phyloP scores from a whole-genome alignment of 495 filamentous ascomycete genomes.

The Penicillium chermesinum region DNA sequence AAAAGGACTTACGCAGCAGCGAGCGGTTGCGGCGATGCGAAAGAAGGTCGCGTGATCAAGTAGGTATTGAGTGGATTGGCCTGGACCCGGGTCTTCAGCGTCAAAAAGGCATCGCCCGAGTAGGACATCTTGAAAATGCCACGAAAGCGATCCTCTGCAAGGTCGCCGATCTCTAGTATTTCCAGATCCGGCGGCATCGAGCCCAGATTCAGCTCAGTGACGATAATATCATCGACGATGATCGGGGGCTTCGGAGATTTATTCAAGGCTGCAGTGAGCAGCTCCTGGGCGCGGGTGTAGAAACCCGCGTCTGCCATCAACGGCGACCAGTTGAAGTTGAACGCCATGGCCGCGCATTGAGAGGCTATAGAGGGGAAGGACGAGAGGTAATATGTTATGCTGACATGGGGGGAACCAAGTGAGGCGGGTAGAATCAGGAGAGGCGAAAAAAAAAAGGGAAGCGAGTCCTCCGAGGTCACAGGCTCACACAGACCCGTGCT shows the following conservation, averaged over 20 bases:
- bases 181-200: conserved; percentile 88
- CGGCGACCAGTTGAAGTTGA: conserved; percentile 99
- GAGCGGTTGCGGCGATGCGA: conserved; percentile 88
- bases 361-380: conserved; percentile 3
- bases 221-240: conserved; percentile 98
- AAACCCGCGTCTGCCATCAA: conserved; percentile 88
- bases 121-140: conserved; percentile 99
- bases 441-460: conserved; percentile 2
- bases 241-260: conserved; percentile 98
- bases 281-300: conserved; percentile 85
- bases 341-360: conserved; percentile 68
- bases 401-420: not conserved
- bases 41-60: conserved; percentile 80
- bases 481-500: not conserved
- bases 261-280: conserved; percentile 91
- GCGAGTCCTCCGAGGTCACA: conserved; percentile 2
- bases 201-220: conserved; percentile 95
- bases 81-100: conserved; percentile 90
- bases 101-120: conserved; percentile 88
- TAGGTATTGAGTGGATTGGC: conserved; percentile 97
- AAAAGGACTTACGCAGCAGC: conserved; percentile 63
- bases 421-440: conserved; percentile 4
- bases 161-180: conserved; percentile 92
- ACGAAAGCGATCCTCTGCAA: conserved; percentile 94
- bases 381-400: not conserved